phyloP scores from a whole-genome alignment of 805 yeast genomes.

The Pichia membranifaciens region DNA sequence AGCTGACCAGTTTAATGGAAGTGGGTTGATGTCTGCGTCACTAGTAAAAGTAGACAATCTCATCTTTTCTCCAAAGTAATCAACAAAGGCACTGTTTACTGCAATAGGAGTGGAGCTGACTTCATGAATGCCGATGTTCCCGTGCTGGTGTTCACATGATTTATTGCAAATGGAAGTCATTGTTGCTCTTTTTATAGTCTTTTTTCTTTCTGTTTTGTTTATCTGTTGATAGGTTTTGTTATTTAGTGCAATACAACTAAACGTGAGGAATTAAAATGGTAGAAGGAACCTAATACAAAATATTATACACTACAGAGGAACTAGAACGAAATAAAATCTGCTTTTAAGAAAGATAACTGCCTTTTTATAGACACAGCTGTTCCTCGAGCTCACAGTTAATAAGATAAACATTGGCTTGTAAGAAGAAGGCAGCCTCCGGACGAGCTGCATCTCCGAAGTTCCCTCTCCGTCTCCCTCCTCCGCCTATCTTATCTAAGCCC shows the following conservation, averaged over 20 bases:
- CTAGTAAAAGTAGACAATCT: slow-evolving; percentile 49
- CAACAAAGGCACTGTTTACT: slow-evolving; percentile 6
- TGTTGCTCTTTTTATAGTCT: neutral
- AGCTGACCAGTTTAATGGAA: slow-evolving; percentile 50
- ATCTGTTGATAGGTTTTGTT: neutral
- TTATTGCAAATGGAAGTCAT: slow-evolving; percentile 1
- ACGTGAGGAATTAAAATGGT: slow-evolving; percentile 1
- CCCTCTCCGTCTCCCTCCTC: too few relatives aligned
- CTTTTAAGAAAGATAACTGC: too few relatives aligned
- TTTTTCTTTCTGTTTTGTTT: neutral
- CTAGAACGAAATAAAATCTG: too few relatives aligned
- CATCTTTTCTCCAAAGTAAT: slow-evolving; percentile 26
- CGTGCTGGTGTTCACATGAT: slow-evolving; percentile 6
- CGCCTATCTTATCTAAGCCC: too few relatives aligned
- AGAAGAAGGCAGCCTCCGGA: too few relatives aligned
- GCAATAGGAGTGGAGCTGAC: slow-evolving; percentile 9
- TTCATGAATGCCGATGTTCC: neutral
- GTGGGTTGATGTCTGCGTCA: slow-evolving; percentile 44
- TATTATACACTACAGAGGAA: too few relatives aligned
- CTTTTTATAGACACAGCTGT: too few relatives aligned
- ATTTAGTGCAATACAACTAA: neutral
- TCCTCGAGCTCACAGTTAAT: too few relatives aligned
- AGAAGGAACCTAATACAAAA: too few relatives aligned
- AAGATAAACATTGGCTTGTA: too few relatives aligned
- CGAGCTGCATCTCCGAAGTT: too few relatives aligned